Conservation (phyloP, 2,329 filamentous ascomycete species). For the Albifimbria verrucaria region DNA sequence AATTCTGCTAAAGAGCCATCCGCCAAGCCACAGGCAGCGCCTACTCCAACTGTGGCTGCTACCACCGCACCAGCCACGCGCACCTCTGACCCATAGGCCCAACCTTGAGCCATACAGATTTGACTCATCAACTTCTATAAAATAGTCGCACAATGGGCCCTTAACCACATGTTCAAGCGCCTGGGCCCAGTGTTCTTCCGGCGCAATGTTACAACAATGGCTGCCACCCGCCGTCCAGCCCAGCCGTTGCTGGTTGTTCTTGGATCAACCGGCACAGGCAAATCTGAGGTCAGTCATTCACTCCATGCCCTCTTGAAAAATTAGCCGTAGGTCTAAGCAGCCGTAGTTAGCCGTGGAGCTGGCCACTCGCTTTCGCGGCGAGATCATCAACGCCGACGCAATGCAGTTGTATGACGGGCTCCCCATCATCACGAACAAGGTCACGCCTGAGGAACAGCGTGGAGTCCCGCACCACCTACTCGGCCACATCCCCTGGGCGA, state of each 20-base stretch:
- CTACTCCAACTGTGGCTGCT: too few relatives aligned
- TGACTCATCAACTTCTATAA: not conserved
- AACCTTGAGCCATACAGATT: too few relatives aligned
- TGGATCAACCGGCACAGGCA: constrained; percentile 89
- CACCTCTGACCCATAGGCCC: too few relatives aligned
- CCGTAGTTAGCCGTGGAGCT: constrained; percentile 82
- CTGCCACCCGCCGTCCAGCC: constrained; percentile 27
- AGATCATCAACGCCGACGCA: constrained; percentile 95
- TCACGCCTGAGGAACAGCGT: constrained; percentile 68
- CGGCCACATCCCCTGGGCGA: constrained; percentile 72
- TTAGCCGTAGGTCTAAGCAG: constrained; percentile 2
- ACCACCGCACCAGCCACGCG: too few relatives aligned
- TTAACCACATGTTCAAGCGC: constrained; percentile 21
- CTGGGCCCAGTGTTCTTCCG: constrained; percentile 16
- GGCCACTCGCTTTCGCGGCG: constrained; percentile 78
- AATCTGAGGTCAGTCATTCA: constrained; percentile 68
- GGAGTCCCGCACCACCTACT: constrained; percentile 87
- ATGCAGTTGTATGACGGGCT: constrained; percentile 96
- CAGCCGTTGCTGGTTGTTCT: constrained; percentile 75
- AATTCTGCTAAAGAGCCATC: too few relatives aligned
- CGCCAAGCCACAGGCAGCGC: too few relatives aligned
- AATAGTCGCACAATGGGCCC: constrained; percentile 8
- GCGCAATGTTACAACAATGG: constrained; percentile 39
- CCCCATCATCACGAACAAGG: constrained; percentile 94
- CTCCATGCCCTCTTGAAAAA: not conserved